Evolutionary conservation across 2,329 filamentous ascomycete genomes (phyloP), one percentile per base, ranked within the genome.

Genomic region (Metarhizium guizhouense): DNA sequence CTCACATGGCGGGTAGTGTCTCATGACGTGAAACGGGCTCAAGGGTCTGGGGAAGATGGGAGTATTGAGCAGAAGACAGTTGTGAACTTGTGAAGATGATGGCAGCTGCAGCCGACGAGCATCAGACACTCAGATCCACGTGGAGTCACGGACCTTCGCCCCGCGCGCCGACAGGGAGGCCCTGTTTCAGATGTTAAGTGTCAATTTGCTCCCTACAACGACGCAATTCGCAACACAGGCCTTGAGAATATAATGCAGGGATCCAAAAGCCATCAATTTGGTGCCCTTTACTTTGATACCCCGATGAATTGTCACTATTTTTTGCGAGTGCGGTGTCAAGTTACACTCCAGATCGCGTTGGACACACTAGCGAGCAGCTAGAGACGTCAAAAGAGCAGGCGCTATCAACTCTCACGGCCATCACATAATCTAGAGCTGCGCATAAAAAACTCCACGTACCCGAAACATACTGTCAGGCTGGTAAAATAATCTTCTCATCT

Each of bases 1-100:
- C 58, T 54, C 54, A 61, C 60, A 61, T 61, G 58, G 57, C 52
- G 55, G 57, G 55, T 58, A 38, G 56, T 53, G 52, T 57, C 34
- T 56, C 58, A 60, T 61, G 60, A 32, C 56, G n/a, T 16, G 52
- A 48, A 20, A 29, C n/a, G 47, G 16, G 14, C 25, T 29, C 5
- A 16, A 43, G 7, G 25, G 6, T 34, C 30, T 42, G 49, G 6
- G 30, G 47, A 34, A 18, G 25, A 10, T 45, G 25, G 45, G n/a
- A 25, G 6, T 40, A 18, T 10, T 25, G 18, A 45, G 7, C n/a
- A 45, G 30, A 38, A 16, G 14, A 43, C 25, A n/a, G 18, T 38
- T 11, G 16, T 14, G 40, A 49, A n/a, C n/a, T 38, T 11, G 16
- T 14, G 40, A 49, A 34, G 47, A n/a, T 25, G 16, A 25, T 38